Evolutionary conservation across 2,329 filamentous ascomycete species (phyloP).

Genomic region (Diaporthe humulicola): DNA sequence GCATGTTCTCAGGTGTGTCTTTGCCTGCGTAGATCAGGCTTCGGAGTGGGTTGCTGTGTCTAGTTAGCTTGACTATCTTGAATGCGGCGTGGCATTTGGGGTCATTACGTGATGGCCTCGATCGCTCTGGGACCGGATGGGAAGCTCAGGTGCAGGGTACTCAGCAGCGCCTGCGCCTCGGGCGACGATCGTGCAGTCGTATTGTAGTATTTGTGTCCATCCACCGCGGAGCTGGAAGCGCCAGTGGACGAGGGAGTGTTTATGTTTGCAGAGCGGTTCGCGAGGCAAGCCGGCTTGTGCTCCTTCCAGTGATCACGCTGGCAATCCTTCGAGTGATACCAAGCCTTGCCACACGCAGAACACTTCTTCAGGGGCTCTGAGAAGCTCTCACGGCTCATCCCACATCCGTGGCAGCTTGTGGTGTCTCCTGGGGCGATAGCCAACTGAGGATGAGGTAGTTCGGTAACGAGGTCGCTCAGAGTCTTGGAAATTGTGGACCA

Average conservation of each 20-base stretch:
- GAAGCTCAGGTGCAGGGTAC: not conserved
- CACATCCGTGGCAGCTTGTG: not conserved
- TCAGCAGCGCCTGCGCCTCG: not conserved
- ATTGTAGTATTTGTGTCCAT: not conserved
- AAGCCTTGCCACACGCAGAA: not conserved
- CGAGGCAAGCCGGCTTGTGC: not conserved
- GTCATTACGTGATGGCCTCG: not conserved
- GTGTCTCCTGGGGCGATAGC: too few relatives aligned
- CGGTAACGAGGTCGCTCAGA: too few relatives aligned
- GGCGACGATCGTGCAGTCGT: not conserved
- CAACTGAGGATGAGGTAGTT: too few relatives aligned
- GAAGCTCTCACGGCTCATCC: not conserved
- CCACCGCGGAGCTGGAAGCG: not conserved
- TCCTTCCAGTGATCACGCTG: not conserved
- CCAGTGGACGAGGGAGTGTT: too few relatives aligned
- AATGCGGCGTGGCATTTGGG: not conserved
- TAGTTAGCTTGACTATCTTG: not conserved
- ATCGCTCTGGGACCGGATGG: not conserved
- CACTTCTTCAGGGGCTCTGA: not conserved
- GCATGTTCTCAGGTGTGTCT: constrained; percentile 20
- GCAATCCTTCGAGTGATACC: constrained; percentile 2
- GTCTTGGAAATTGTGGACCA: not conserved
- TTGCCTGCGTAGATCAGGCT: not conserved
- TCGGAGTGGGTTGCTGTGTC: not conserved
- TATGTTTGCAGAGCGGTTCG: not conserved